phyloP scores from a whole-genome alignment of 1,284 basidiomycete genomes.

The Ceratobasidium sp. region DNA sequence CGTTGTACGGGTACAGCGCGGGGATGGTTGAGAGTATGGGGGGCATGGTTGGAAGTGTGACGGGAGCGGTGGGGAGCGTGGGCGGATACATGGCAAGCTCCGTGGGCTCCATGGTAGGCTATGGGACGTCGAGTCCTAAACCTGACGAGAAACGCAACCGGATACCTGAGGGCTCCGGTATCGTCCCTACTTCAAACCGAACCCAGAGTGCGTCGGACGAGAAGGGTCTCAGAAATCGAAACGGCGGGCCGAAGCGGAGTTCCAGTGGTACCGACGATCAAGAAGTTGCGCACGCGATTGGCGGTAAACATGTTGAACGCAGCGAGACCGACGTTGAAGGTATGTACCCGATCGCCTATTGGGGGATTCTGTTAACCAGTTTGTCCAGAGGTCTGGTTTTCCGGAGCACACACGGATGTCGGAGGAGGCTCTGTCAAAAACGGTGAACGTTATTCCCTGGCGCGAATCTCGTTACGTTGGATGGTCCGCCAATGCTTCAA shows the following conservation, averaged over 20 bases:
- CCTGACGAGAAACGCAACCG: neutral
- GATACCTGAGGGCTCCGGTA: neutral
- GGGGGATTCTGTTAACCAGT: neutral
- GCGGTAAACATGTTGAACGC: constrained; percentile 9
- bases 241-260: neutral
- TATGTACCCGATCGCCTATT: neutral
- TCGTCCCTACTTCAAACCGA: neutral
- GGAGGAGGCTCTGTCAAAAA: constrained; percentile 53
- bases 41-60: constrained; percentile 15
- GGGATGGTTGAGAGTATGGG: constrained; percentile 22
- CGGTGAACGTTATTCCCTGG: constrained; percentile 49
- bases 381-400: constrained; percentile 50
- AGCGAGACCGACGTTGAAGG: constrained; percentile 41
- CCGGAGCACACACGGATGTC: constrained; percentile 50
- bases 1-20: constrained; percentile 8
- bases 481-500: constrained; percentile 53
- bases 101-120: neutral
- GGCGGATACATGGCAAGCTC: neutral
- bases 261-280: constrained; percentile 1
- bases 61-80: constrained; percentile 19
- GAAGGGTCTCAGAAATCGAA: no score
- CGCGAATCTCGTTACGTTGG: constrained; percentile 52
- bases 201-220: no score
- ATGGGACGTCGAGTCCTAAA: neutral
- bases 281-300: constrained; percentile 28